phyloP scores from a whole-genome alignment of 192 early-diverging fungal genomes.

The Gigaspora rosea region DNA sequence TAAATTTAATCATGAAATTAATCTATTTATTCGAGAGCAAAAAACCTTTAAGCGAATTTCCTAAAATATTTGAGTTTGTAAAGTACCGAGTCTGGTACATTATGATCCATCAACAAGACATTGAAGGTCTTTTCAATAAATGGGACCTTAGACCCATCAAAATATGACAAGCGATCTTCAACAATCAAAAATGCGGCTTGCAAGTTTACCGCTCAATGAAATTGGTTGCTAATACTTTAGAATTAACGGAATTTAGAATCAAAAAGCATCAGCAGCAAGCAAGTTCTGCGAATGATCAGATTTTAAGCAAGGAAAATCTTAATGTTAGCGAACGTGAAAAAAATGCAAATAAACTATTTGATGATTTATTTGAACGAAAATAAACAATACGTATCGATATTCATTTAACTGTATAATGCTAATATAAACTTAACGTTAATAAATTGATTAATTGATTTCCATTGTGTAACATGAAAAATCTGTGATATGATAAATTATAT shows the following conservation, averaged over 20 bases:
- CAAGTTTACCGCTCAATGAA: neutral
- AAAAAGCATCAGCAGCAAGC: neutral
- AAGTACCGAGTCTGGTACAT: constrained; percentile 9
- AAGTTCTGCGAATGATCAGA: neutral
- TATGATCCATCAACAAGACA: constrained; percentile 17
- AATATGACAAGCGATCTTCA: neutral
- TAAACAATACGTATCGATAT: neutral
- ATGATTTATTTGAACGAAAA: neutral
- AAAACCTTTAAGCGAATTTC: neutral
- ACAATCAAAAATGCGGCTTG: neutral
- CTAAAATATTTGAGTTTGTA: neutral
- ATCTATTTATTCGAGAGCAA: neutral
- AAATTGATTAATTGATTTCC: no score
- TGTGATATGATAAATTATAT: no score
- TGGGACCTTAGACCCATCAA: constrained; percentile 1
- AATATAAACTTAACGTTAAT: no score
- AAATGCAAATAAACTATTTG: neutral
- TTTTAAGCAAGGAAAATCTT: neutral
- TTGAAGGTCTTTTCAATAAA: constrained; percentile 17
- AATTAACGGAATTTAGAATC: neutral
- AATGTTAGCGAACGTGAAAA: neutral
- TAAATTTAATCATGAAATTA: neutral
- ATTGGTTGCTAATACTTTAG: neutral
- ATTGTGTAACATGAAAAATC: no score
- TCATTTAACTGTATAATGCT: no score